Conservation (phyloP, 2,329 filamentous ascomycete genomes). For the Tothia fuscella region DNA sequence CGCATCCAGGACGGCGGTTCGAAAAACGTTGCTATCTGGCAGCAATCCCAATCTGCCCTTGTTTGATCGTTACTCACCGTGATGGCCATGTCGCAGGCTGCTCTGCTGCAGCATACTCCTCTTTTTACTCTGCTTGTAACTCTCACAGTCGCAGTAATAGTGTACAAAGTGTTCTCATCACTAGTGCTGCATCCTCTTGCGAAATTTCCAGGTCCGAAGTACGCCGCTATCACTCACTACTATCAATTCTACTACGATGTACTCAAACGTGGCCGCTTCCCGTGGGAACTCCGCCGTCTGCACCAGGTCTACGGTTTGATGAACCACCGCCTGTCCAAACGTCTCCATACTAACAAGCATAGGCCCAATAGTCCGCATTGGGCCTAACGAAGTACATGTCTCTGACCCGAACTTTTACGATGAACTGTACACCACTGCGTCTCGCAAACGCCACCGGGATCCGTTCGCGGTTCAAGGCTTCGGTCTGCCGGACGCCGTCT, state of each 20-base stretch:
- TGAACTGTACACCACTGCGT: conserved; percentile 17
- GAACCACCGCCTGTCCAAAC: too few relatives aligned
- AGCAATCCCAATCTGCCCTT: too few relatives aligned
- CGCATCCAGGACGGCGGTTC: too few relatives aligned
- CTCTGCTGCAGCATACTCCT: too few relatives aligned
- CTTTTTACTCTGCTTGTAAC: too few relatives aligned
- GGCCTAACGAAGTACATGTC: conserved; percentile 17
- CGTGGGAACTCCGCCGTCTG: not conserved
- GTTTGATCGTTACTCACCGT: too few relatives aligned
- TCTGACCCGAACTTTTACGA: conserved; percentile 13
- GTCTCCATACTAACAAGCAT: too few relatives aligned
- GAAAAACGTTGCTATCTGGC: too few relatives aligned
- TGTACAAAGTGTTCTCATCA: too few relatives aligned
- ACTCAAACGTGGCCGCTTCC: conserved; percentile 1
- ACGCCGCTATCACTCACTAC: conserved; percentile 22
- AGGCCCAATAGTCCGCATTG: conserved; percentile 18
- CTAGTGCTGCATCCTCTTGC: conserved; percentile 23
- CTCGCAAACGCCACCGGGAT: conserved; percentile 8
- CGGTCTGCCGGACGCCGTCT: not conserved
- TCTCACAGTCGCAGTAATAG: too few relatives aligned
- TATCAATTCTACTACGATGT: conserved; percentile 25
- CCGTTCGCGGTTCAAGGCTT: not conserved
- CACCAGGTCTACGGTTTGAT: conserved; percentile 7
- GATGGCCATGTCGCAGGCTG: too few relatives aligned
- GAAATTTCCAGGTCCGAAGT: conserved; percentile 22